phyloP scores from a whole-genome alignment of 2,329 filamentous ascomycete genomes.

The Hypoxylon sp. region DNA sequence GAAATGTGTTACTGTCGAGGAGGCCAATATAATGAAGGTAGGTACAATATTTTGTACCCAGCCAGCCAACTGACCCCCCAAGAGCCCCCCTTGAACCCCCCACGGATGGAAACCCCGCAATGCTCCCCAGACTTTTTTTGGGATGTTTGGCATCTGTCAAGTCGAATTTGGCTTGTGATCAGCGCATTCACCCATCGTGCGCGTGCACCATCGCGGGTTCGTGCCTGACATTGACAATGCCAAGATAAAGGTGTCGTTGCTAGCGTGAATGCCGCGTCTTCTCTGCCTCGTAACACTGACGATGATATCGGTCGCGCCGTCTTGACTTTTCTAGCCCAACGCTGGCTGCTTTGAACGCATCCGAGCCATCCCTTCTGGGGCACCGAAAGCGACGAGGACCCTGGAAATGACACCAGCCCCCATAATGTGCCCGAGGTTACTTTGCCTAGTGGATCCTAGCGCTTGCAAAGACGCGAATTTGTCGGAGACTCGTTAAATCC shows the following conservation, averaged over 20 bases:
- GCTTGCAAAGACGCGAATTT: slow-evolving; percentile 25
- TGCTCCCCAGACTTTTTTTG: slow-evolving; percentile 39
- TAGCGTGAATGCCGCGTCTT: slow-evolving; percentile 4
- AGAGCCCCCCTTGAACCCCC: too few relatives aligned
- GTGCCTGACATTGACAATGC: slow-evolving; percentile 20
- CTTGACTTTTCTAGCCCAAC: background rate
- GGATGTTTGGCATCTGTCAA: slow-evolving; percentile 13
- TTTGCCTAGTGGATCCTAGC: slow-evolving; percentile 12
- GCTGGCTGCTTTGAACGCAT: background rate
- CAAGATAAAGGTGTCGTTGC: slow-evolving; percentile 1
- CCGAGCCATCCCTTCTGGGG: background rate
- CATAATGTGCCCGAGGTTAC: slow-evolving; percentile 23
- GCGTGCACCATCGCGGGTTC: slow-evolving; percentile 23
- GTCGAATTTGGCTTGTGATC: slow-evolving; percentile 35
- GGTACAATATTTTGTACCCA: too few relatives aligned
- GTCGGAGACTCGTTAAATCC: slow-evolving; percentile 26
- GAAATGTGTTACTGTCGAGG: background rate
- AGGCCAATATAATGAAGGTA: too few relatives aligned
- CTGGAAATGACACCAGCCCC: slow-evolving; percentile 21
- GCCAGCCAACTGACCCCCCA: too few relatives aligned
- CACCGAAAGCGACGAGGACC: slow-evolving; percentile 18
- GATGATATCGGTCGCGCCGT: slow-evolving; percentile 10
- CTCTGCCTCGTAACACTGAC: background rate
- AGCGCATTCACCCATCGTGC: slow-evolving; percentile 11
- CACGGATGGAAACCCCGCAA: slow-evolving; percentile 35